Evolutionary conservation across 1,284 basidiomycete species (phyloP).

Genomic region (Marasmius sp.): DNA sequence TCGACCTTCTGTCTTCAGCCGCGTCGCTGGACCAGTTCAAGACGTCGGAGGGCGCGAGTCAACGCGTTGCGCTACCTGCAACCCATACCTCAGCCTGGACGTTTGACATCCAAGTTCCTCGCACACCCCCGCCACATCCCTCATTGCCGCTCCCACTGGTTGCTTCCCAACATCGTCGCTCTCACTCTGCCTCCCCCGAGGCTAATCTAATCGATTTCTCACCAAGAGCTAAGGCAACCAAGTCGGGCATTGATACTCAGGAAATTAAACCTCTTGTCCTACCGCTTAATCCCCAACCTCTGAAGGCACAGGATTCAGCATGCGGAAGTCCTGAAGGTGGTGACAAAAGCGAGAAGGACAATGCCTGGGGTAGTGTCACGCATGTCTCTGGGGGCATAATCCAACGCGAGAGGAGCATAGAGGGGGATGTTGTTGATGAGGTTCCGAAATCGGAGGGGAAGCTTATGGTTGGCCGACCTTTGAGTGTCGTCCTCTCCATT

Average conservation of each 20-base stretch:
- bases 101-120: neutral
- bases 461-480: neutral
- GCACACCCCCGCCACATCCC: neutral
- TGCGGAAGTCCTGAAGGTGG: neutral
- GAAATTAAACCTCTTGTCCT: neutral
- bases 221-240: neutral
- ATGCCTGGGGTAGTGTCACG: neutral
- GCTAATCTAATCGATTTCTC: constrained; percentile 1
- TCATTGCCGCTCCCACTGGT: neutral
- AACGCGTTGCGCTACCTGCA: neutral
- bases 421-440: neutral
- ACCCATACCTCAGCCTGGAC: neutral
- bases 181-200: neutral
- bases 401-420: neutral
- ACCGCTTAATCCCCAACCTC: neutral
- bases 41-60: neutral
- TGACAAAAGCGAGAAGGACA: constrained; percentile 1
- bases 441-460: neutral
- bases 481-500: neutral
- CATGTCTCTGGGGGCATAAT: neutral
- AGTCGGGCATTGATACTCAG: neutral
- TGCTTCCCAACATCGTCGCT: neutral
- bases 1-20: neutral
- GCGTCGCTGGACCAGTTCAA: neutral
- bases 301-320: neutral